These are phyloP conservation scores for Thermochaetoides dissita DNA, from an alignment of 2,329 filamentous ascomycete genomes.

Conservation along the genomic window DNA sequence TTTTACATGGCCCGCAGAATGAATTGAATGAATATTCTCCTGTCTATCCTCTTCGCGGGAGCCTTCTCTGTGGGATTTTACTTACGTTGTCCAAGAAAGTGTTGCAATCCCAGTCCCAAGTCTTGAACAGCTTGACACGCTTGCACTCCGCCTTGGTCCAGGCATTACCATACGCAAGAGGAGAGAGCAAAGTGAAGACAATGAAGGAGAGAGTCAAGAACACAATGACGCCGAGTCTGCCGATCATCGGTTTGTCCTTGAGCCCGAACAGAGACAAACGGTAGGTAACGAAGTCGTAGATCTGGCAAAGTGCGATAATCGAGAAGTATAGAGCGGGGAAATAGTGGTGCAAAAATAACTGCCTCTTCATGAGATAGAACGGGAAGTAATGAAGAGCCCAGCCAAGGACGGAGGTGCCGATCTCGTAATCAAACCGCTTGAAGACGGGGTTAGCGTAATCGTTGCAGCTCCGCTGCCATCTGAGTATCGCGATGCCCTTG, in stretches of 20 bases:
- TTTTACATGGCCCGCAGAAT: background rate
- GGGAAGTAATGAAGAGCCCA: constrained; percentile 99
- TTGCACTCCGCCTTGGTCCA: constrained; percentile 88
- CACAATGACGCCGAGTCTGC: constrained; percentile 55
- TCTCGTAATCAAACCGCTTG: constrained; percentile 96
- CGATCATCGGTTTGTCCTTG: constrained; percentile 56
- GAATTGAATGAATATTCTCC: background rate
- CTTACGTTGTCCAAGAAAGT: constrained; percentile 78
- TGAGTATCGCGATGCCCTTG: constrained; percentile 74
- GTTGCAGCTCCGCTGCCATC: constrained; percentile 86
- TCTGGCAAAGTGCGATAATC: constrained; percentile 75
- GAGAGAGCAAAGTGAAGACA: constrained; percentile 74
- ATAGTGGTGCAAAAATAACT: constrained; percentile 97
- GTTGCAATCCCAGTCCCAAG: constrained; percentile 98
- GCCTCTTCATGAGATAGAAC: constrained; percentile 94
- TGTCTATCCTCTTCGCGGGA: constrained; percentile 17
- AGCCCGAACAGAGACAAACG: constrained; percentile 57
- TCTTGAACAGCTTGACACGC: constrained; percentile 70
- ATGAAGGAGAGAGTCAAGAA: constrained; percentile 63
- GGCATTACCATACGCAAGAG: constrained; percentile 79
- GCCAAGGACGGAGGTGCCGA: constrained; percentile 76
- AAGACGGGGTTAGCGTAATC: constrained; percentile 74
- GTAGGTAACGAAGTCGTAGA: constrained; percentile 71
- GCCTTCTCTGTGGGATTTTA: constrained; percentile 27
- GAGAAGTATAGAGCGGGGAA: constrained; percentile 95